Evolutionary conservation across 2,329 filamentous ascomycete species (phyloP).

Genomic region (Phialophora tarda): DNA sequence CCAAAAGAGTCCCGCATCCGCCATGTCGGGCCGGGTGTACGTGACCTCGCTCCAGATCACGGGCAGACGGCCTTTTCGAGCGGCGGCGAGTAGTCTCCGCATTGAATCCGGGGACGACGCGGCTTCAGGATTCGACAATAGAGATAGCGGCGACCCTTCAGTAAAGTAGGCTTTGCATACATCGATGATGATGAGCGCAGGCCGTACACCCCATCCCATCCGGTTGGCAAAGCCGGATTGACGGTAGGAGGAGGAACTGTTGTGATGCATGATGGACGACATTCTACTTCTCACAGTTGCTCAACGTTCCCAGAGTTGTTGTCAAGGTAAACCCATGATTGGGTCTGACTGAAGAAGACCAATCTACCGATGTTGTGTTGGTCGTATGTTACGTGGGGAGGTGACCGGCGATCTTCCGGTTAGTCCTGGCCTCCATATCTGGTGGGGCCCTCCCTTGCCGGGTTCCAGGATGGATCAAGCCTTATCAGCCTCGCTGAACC

Average conservation of each 20-base stretch:
- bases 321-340: not conserved
- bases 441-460: too few relatives aligned
- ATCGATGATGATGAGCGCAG: constrained; percentile 55
- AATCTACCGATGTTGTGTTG: too few relatives aligned
- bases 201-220: constrained; percentile 53
- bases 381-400: too few relatives aligned
- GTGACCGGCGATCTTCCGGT: too few relatives aligned
- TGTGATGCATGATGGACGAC: not conserved
- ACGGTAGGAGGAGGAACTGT: constrained; percentile 8
- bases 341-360: too few relatives aligned
- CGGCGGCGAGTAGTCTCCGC: constrained; percentile 49
- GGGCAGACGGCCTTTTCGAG: constrained; percentile 47
- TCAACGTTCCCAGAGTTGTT: not conserved
- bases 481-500: too few relatives aligned
- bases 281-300: not conserved
- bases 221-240: constrained; percentile 47
- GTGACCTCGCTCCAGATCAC: constrained; percentile 55
- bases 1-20: constrained; percentile 54
- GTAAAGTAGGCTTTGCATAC: constrained; percentile 57
- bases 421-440: too few relatives aligned
- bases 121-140: constrained; percentile 47
- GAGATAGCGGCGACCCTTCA: constrained; percentile 50
- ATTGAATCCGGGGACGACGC: constrained; percentile 48
- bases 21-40: constrained; percentile 52
- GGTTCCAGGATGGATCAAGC: too few relatives aligned